These are phyloP conservation scores for Takakia lepidozioides DNA, from an alignment of 225 moss, liverwort and hornwort genomes.

Conservation along the genomic window DNA sequence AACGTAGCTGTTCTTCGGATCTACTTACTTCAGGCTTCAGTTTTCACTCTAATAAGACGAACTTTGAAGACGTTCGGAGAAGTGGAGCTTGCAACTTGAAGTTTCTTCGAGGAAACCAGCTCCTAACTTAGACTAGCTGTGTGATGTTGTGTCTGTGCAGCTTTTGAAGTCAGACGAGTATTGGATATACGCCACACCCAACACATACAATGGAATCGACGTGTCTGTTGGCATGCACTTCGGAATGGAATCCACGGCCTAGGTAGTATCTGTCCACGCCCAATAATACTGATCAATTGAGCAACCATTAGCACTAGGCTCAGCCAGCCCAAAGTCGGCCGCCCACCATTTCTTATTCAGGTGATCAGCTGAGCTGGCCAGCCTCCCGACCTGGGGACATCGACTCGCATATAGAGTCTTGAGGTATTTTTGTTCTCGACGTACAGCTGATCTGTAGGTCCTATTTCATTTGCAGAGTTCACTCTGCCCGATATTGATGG, in stretches of 20 bases:
- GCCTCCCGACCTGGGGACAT: neutral
- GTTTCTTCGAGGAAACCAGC: neutral
- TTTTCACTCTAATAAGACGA: too few relatives aligned
- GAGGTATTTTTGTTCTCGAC: too few relatives aligned
- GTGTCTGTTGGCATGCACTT: conserved; percentile 40
- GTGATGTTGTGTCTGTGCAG: conserved; percentile 30
- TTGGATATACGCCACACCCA: conserved; percentile 71
- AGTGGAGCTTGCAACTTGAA: too few relatives aligned
- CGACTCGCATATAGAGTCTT: neutral
- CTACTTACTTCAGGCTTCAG: neutral
- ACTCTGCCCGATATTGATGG: conserved; percentile 37
- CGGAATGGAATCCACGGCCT: conserved; percentile 41
- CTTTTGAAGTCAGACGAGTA: conserved; percentile 65
- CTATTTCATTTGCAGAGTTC: neutral
- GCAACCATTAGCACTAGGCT: too few relatives aligned
- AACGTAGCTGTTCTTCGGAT: neutral
- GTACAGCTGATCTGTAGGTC: too few relatives aligned
- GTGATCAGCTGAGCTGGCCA: too few relatives aligned
- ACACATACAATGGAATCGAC: conserved; percentile 72
- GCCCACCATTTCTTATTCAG: too few relatives aligned
- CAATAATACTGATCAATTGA: too few relatives aligned
- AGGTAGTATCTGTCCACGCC: neutral
- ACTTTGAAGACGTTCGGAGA: too few relatives aligned
- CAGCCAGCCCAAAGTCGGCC: too few relatives aligned
- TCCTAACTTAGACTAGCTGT: neutral